These are phyloP conservation scores for Ceratocystis cubensis DNA, from an alignment of 2,329 filamentous ascomycete genomes.

Conservation along the genomic window DNA sequence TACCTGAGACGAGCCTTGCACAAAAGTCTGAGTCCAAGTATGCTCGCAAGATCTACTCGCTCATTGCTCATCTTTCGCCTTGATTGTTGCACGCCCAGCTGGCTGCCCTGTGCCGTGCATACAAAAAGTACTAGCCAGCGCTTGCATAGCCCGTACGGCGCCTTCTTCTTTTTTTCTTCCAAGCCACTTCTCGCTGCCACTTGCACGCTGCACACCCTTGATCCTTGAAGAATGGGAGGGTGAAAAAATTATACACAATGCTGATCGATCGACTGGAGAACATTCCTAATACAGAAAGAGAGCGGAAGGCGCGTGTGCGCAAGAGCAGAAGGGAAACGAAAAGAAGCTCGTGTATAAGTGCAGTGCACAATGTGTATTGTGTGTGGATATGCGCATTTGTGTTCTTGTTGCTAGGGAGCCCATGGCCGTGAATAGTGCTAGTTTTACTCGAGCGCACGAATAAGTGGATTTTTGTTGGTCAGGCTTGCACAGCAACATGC, in stretches of 20 bases:
- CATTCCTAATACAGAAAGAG: background rate
- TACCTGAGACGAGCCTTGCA: background rate
- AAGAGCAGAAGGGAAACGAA: background rate
- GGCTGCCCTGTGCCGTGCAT: conserved; percentile 4
- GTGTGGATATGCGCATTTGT: background rate
- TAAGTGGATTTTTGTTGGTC: background rate
- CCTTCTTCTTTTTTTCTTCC: background rate
- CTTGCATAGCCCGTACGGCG: conserved; percentile 1
- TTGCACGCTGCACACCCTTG: conserved; percentile 6
- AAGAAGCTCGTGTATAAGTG: background rate
- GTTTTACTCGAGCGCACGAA: background rate
- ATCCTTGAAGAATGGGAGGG: background rate
- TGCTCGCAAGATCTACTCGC: background rate
- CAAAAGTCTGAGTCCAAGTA: background rate
- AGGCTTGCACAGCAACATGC: conserved; percentile 4
- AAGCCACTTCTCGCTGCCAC: conserved; percentile 3
- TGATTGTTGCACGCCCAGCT: conserved; percentile 1
- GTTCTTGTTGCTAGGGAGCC: conserved; percentile 2
- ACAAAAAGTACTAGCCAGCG: conserved; percentile 1
- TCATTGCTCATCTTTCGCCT: conserved; percentile 4
- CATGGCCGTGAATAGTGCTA: background rate
- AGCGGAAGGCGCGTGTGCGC: background rate
- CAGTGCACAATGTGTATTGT: background rate
- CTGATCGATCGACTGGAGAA: background rate
- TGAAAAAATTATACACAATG: background rate